Conservation (phyloP, 768 basidiomycete genomes). For the Lentinula sp. region DNA sequence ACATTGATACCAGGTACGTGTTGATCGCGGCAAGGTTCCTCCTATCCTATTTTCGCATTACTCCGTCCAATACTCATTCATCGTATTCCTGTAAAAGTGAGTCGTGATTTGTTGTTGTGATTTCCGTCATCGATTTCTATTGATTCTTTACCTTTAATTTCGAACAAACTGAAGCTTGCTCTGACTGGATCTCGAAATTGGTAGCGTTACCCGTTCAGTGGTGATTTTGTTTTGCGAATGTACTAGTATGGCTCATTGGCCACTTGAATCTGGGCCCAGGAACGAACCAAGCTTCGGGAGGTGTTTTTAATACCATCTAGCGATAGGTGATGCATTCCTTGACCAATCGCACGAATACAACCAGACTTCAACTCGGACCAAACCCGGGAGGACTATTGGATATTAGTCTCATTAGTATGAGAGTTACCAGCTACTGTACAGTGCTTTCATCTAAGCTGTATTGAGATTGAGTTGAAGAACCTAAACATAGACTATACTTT, state of each 20-base stretch:
- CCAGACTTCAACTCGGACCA: no score
- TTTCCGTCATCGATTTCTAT: background rate
- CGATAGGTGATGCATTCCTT: background rate
- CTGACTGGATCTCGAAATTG: conserved; percentile 16
- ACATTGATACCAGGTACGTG: no score
- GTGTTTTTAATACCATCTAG: background rate
- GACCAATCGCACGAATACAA: no score
- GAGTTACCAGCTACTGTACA: background rate
- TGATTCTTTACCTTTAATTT: conserved; percentile 29
- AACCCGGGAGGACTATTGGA: no score
- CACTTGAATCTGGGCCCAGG: conserved; percentile 17
- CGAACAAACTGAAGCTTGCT: conserved; percentile 24
- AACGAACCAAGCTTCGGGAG: background rate
- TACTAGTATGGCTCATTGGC: conserved; percentile 14
- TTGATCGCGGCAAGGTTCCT: no score
- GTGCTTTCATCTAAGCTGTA: background rate
- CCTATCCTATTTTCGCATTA: no score
- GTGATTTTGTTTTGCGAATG: conserved; percentile 2
- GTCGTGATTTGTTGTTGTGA: no score
- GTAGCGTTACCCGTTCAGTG: conserved; percentile 25
- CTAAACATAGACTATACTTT: no score
- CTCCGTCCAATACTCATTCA: no score
- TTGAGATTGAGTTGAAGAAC: no score
- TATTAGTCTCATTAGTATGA: background rate
- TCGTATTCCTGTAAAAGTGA: no score